Evolutionary conservation across 495 filamentous ascomycete species (phyloP).

Genomic region (Corynascus novoguineensis): DNA sequence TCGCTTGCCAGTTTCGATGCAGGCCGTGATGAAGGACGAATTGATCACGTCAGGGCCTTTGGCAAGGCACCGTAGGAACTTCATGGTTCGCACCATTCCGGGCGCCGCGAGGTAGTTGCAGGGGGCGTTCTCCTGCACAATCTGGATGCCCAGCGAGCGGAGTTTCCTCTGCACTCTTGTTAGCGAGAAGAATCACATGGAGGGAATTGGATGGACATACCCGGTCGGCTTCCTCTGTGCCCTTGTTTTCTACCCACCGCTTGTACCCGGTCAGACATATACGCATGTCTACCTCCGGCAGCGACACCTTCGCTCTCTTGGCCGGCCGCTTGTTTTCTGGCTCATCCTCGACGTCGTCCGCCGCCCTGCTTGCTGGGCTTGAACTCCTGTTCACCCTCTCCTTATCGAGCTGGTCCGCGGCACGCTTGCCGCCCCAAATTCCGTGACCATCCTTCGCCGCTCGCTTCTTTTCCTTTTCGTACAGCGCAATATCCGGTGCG

Average conservation of each 20-base stretch:
- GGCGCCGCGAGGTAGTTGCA: conserved; percentile 88
- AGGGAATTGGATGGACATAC: conserved; percentile 45
- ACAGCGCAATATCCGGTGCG: conserved; percentile 77
- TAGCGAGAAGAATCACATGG: conserved; percentile 15
- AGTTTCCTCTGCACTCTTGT: conserved; percentile 60
- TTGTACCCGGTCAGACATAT: conserved; percentile 75
- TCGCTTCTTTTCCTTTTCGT: conserved; percentile 88
- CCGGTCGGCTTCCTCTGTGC: conserved; percentile 71
- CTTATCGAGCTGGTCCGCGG: conserved; percentile 51
- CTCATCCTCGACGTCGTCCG: conserved; percentile 50
- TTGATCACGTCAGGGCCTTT: conserved; percentile 67
- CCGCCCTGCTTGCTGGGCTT: conserved; percentile 32
- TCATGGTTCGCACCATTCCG: conserved; percentile 76
- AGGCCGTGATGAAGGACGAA: conserved; percentile 72
- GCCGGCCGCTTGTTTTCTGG: conserved; percentile 39
- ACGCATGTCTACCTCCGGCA: conserved; percentile 58
- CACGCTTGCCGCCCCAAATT: conserved; percentile 68
- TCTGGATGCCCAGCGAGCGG: conserved; percentile 73
- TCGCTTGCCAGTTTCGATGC: conserved; percentile 53
- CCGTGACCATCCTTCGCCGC: conserved; percentile 61
- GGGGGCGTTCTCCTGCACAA: conserved; percentile 64
- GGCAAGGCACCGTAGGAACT: conserved; percentile 85
- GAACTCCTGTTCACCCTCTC: conserved; percentile 34
- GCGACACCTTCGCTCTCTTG: conserved; percentile 58
- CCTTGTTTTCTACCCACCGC: conserved; percentile 61